Evolutionary conservation across 148 eudicot genomes (phyloP), one percentile per base, ranked within the genome.

Genomic region (Nepenthes mirabilis): DNA sequence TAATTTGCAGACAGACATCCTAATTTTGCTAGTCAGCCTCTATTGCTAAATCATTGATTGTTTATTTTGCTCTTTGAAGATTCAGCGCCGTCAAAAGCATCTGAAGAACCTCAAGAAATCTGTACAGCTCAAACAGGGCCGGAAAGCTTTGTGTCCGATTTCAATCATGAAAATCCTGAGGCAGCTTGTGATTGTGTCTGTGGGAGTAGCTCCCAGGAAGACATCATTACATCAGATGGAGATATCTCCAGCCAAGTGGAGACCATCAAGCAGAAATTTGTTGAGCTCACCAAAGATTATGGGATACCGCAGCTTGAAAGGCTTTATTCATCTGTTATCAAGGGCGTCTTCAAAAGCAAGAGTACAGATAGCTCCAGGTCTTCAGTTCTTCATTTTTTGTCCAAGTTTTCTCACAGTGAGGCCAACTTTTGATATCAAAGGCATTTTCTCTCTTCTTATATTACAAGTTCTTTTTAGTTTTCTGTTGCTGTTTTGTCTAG

Each of bases 291-390:
- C 10, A 71, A 69, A 36, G 83, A 66, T 36, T 88, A 86, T 68
- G 88, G 82, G 47, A 78, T 88, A 57, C 94, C 98, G 2, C 88
- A 83, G 59, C 95, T 93, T 43, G 98, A 93, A 75, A 79, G 84
- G 75, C 77, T 93, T 12, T 88, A 93, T 68, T 70, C 94, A 37
- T 81, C 79, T 63, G 69, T 93, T 62, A 74, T 88, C 61, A 93
- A 83, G 65, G 91, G 91, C 35, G 83, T 93, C 9, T 84, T 88
- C 58, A 83, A 78, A 62, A 72, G 75, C 33, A 81, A 82, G 76
- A 72, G 70, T 59, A 60, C 57, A 43, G 74, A 73, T 47, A 77
- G 79, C 66, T 72, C 79, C 8, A 86, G 74, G 72, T 52, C 82
- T 40, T 72, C 82, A 56, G 76, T 88, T 70, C 72, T 88, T 65